These are phyloP conservation scores for Bjerkandera adusta DNA, from an alignment of 1,284 basidiomycete species.

Conservation along the genomic window DNA sequence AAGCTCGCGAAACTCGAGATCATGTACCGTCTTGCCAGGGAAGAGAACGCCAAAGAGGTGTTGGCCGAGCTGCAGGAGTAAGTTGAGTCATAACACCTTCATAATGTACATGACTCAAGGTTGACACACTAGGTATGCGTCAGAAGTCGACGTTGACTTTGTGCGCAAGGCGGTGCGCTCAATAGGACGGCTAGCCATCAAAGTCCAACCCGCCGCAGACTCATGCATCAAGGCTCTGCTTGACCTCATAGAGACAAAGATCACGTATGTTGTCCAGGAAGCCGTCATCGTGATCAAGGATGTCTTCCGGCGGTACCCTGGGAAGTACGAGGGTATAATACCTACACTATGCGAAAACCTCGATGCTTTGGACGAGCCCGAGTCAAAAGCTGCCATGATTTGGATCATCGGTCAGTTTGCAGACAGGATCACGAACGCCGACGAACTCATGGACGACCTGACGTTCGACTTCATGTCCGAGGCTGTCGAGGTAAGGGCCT, in stretches of 20 bases:
- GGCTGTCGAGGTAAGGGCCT: slow-evolving; percentile 72
- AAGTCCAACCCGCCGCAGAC: slow-evolving; percentile 89
- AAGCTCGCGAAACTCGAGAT: slow-evolving; percentile 99
- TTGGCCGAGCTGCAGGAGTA: slow-evolving; percentile 94
- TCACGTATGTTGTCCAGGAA: slow-evolving; percentile 97
- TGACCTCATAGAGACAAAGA: slow-evolving; percentile 88
- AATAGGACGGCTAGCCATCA: slow-evolving; percentile 96
- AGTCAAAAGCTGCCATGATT: slow-evolving; percentile 95
- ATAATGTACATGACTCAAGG: background rate
- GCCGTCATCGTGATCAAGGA: slow-evolving; percentile 98
- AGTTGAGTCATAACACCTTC: slow-evolving; percentile 25
- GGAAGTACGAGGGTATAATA: slow-evolving; percentile 95
- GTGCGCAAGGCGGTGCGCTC: slow-evolving; percentile 96
- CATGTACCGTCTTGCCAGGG: slow-evolving; percentile 92
- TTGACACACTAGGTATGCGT: slow-evolving; percentile 74
- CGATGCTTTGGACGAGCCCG: slow-evolving; percentile 91
- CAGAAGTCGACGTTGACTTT: slow-evolving; percentile 98
- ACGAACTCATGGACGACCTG: slow-evolving; percentile 93
- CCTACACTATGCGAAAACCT: slow-evolving; percentile 91
- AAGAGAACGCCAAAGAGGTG: slow-evolving; percentile 90
- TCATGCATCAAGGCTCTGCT: slow-evolving; percentile 88
- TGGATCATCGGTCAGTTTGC: slow-evolving; percentile 99
- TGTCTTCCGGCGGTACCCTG: slow-evolving; percentile 96
- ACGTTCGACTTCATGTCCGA: slow-evolving; percentile 93
- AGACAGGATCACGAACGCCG: slow-evolving; percentile 93